Percentiles rank a stretch among this genome's conserved stretches.
These are phyloP conservation scores for Fomitopsis serialis DNA, from an alignment of 768 basidiomycete species.

Conservation along the genomic window DNA sequence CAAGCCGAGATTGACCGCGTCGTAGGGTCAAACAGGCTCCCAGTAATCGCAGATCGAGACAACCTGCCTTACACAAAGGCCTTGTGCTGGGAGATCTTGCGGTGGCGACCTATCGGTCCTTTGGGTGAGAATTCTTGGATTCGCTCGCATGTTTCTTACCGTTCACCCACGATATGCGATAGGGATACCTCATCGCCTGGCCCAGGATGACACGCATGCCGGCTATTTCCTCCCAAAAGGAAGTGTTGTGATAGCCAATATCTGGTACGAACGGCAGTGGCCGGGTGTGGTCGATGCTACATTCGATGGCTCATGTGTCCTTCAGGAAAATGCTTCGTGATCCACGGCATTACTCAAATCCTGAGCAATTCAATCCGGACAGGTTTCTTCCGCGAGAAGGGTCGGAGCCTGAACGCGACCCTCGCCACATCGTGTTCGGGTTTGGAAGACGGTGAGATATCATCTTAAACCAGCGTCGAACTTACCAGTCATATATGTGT, in stretches of 20 bases:
- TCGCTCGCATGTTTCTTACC: too few relatives aligned
- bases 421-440: slow-evolving; percentile 26
- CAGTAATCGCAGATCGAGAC: slow-evolving; percentile 28
- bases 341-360: slow-evolving; percentile 16
- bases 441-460: slow-evolving; percentile 26
- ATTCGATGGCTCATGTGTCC: not conserved
- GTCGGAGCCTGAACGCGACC: slow-evolving; percentile 19
- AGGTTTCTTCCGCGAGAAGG: slow-evolving; percentile 14
- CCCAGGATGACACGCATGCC: slow-evolving; percentile 21
- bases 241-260: slow-evolving; percentile 20
- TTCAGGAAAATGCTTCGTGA: slow-evolving; percentile 23
- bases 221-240: slow-evolving; percentile 26
- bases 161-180: not conserved
- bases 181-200: slow-evolving; percentile 18
- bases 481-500: not conserved
- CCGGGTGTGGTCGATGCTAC: not conserved
- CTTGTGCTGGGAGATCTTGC: slow-evolving; percentile 25
- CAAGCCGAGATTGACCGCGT: slow-evolving; percentile 33
- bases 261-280: slow-evolving; percentile 10
- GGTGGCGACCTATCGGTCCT: slow-evolving; percentile 32
- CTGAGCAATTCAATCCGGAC: slow-evolving; percentile 22
- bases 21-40: slow-evolving; percentile 35
- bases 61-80: slow-evolving; percentile 19
- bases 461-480: not conserved
- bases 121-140: slow-evolving; percentile 19